A percentile compares a stretch with the other conserved stretches of the same genome.
Conservation (phyloP, 108 stramenopile species). For the Parietichytrium sp. region DNA sequence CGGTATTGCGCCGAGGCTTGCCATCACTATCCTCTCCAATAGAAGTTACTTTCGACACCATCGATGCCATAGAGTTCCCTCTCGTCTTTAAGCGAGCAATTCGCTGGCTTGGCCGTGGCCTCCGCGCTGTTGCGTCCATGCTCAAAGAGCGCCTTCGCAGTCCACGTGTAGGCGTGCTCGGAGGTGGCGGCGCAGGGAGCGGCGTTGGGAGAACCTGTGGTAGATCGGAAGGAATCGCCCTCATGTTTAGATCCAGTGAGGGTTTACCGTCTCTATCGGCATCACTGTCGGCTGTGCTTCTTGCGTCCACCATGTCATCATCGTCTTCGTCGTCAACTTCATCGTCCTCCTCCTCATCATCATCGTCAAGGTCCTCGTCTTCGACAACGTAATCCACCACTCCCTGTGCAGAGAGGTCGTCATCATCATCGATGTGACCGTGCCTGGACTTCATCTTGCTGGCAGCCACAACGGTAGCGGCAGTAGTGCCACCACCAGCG, state of each 20-base stretch:
- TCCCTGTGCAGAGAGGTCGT: not conserved
- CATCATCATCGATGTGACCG: conserved; percentile 27
- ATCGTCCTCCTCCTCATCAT: not conserved
- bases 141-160: too few species aligned
- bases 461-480: not conserved
- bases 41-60: not conserved
- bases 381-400: conserved; percentile 18
- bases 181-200: too few species aligned
- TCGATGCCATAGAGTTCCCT: conserved; percentile 21
- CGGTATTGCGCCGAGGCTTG: conserved; percentile 46
- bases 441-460: conserved; percentile 59
- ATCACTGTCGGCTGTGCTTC: too few species aligned
- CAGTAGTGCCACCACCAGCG: not conserved
- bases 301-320: not conserved
- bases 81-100: not conserved
- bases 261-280: too few species aligned
- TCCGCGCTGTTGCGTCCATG: too few species aligned
- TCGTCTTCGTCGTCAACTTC: not conserved
- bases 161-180: too few species aligned
- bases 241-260: too few species aligned
- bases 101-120: not conserved
- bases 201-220: too few species aligned
- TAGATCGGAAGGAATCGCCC: too few species aligned
- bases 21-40: conserved; percentile 27
- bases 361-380: conserved; percentile 33